Conservation (phyloP, 768 basidiomycete species). For the Termitomyces sp. region DNA sequence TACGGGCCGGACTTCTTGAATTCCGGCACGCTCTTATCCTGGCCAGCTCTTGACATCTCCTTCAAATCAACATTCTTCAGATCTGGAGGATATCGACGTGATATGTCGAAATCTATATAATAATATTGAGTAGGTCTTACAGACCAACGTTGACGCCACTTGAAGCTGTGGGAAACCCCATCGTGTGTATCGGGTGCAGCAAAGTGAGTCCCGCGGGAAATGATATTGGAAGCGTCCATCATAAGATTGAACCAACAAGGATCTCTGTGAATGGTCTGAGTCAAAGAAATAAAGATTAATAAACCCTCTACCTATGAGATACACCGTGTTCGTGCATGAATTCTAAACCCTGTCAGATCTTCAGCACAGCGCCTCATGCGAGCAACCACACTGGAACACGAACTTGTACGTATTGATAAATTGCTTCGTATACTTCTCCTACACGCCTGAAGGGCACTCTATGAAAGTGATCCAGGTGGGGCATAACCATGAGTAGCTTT, state of each 20-base stretch:
- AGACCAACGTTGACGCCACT: neutral
- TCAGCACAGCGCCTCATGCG: neutral
- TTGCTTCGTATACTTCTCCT: neutral
- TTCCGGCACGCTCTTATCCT: constrained; percentile 3
- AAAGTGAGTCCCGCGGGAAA: constrained; percentile 1
- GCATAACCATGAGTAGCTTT: neutral
- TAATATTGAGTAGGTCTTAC: constrained; percentile 10
- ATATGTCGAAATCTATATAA: constrained; percentile 1
- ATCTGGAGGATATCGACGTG: neutral
- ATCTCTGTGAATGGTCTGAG: neutral
- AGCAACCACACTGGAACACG: neutral
- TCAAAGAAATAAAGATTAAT: no score
- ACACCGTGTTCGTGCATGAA: constrained; percentile 4
- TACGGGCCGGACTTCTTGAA: no score
- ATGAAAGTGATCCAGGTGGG: neutral
- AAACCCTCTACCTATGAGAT: neutral
- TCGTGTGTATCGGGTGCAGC: neutral
- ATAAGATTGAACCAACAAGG: constrained; percentile 1
- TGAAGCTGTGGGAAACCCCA: neutral
- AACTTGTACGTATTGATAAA: neutral
- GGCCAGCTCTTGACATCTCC: neutral
- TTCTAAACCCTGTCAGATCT: neutral
- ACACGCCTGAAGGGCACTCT: neutral
- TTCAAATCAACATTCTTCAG: neutral
- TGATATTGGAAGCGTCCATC: neutral